phyloP scores from a whole-genome alignment of 306 rosid genomes.

The Potentilla sterilis region DNA sequence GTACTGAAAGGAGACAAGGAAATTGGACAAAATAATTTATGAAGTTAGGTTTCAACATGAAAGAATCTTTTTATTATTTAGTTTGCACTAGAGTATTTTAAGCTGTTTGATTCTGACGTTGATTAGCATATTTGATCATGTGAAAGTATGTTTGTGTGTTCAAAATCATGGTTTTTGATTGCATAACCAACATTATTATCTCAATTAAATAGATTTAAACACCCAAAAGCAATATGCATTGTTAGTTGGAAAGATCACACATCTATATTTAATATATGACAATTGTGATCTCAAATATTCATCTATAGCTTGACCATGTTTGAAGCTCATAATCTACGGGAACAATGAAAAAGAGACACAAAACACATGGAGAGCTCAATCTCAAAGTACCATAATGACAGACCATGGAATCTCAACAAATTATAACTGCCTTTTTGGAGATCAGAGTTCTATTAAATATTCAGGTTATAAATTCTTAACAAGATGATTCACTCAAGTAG shows the following conservation, averaged over 20 bases:
- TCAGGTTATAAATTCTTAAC: not conserved
- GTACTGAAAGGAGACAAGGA: no score
- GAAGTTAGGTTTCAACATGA: not conserved
- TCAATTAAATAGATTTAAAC: not conserved
- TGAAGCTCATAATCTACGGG: not conserved
- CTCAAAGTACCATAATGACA: not conserved
- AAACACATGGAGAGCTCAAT: slow-evolving; percentile 1
- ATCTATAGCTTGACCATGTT: not conserved
- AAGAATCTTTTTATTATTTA: not conserved
- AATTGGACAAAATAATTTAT: not conserved
- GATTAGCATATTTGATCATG: not conserved
- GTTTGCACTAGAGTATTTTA: not conserved
- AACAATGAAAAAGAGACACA: not conserved
- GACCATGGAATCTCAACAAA: slow-evolving; percentile 2
- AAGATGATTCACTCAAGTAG: not conserved
- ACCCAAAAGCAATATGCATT: not conserved
- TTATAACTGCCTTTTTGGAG: not conserved
- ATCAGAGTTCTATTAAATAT: not conserved
- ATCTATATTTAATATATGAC: not conserved
- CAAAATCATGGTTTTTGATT: not conserved
- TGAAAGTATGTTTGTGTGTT: not conserved
- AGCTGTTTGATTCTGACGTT: not conserved
- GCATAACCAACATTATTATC: not conserved
- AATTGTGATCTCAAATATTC: not conserved
- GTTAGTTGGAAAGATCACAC: slow-evolving; percentile 5